Base-by-base conservation (phyloP, 164 flowering plant species). In the Umbellularia californica region DNA sequence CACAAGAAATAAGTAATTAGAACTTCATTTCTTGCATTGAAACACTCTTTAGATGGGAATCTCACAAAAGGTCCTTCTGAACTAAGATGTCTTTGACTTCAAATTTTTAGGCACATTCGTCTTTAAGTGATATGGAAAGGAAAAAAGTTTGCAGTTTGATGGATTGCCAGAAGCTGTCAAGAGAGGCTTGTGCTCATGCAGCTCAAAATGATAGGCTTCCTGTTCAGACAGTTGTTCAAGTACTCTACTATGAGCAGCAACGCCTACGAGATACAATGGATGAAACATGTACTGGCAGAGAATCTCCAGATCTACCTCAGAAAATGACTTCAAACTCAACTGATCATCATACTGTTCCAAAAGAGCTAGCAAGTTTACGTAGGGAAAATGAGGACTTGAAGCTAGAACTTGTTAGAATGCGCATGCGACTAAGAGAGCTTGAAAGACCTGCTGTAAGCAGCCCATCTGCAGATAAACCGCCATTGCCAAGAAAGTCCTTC, bases 101-200 rank as follows among this genome's bases (percentile, higher is more conserved):
- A 68, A 30, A 22, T n/a, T 68, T 65, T 17, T 84, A 95, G 99
- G 97, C 97, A 74, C 98, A 93, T 88, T 95, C 97, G 20, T 76
- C 73, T 60, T 65, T 91, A 69, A 90, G 85, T 78, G 99, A 93
- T 75, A 75, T 87, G 87, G 99, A 95, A 75, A 89, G 87, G 83
- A 95, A 93, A 85, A 91, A 89, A 78, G 85, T 92, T 0, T 95
- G 97, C 90, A 92, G 95, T 79, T 66, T 93, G 72, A 95, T 95
- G 95, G 93, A 95, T 81, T 95, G 96, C 73, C 97, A 95, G 78
- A 95, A 88, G 82, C 89, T 95, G 13, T 90, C 99, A 0, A 51
- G 91, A 25, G 99, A 92, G 74, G 98, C 99, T 19, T 93, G 97
- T 75, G 98, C 98, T 52, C 99, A 93, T 81, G 98, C 98, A 3